Percentiles rank a stretch among this genome's conserved stretches.
Conservation (phyloP, 257 asterid species). For the Hygrophila difformis region DNA sequence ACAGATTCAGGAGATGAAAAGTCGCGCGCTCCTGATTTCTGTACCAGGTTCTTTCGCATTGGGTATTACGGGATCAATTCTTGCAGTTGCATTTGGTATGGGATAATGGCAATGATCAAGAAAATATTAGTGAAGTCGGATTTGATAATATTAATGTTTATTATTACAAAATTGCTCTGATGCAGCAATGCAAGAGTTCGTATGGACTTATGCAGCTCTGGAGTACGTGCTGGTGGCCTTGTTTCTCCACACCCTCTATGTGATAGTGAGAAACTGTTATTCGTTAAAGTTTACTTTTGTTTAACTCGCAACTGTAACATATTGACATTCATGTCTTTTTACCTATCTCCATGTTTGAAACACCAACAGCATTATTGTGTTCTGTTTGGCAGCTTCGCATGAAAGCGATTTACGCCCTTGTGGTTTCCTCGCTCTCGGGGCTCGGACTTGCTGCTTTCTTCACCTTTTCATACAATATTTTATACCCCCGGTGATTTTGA, state of each 20-base stretch:
- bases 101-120: background rate
- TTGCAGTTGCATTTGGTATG: conserved; percentile 63
- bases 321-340: too few relatives aligned
- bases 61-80: conserved; percentile 58
- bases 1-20: conserved; percentile 64
- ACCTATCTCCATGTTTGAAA: too few relatives aligned
- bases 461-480: conserved; percentile 37
- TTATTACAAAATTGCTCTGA: conserved; percentile 11
- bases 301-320: background rate
- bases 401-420: background rate
- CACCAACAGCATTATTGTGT: too few relatives aligned
- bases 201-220: conserved; percentile 85
- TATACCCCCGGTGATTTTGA: conserved; percentile 19
- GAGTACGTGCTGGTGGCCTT: conserved; percentile 70
- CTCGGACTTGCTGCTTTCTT: conserved; percentile 48
- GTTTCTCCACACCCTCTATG: conserved; percentile 48
- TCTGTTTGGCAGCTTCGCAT: too few relatives aligned
- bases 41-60: conserved; percentile 79
- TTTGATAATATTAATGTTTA: too few relatives aligned
- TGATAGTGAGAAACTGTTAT: conserved; percentile 37
- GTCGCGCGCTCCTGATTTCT: conserved; percentile 58
- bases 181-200: conserved; percentile 74
- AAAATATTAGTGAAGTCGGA: too few relatives aligned
- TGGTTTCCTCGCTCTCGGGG: conserved; percentile 51
- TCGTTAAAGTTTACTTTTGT: background rate